Evolutionary conservation across 106 monocot species (phyloP), one percentile per base, ranked within the genome.

Genomic region (Triglochin maritima): DNA sequence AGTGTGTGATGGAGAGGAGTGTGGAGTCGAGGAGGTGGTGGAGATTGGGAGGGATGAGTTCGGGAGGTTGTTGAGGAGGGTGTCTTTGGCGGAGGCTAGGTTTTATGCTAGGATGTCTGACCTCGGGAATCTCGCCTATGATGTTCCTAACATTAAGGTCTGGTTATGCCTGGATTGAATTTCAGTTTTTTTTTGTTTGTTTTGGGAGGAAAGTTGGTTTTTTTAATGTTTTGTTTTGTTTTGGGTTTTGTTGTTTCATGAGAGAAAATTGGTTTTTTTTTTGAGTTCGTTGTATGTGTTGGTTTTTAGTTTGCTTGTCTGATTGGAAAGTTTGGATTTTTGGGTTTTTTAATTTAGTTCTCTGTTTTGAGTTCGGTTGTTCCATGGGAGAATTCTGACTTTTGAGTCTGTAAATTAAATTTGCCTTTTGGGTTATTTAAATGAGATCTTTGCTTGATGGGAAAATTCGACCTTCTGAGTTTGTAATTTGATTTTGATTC

Each of bases 131-230:
- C 68, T 96, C 57, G 77, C 95, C 4, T 96, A 96, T 68, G 55
- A 17, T 64, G 83, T 96, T 14, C 58, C 79, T 16, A 75, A 72
- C n/a, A 90, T 96, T 75, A 78, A 90, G 85, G 95, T 94, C 61
- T 8, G 67, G 42, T 59, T 29, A 6, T 9, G 57, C n/a, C 12
- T 57, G 12, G 2, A n/a, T 55, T 4, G 8, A 11, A 43, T 8
- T 13, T 71, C 10, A 6, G 59, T 44, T 4, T 61, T 7, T 15
- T 44, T 9, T 58, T 51, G 47, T 57, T 12, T 65, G 55, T n/a
- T n/a, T n/a, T n/a, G 4, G n/a, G n/a, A n/a, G 55, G 55, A 12
- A 55, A 12, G 10, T 16, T 52, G 42, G 7, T 3, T 62, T 9
- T 6, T 71, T 12, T 55, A 12, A n/a, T n/a, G n/a, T n/a, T n/a